A percentile compares a stretch with the other conserved stretches of the same genome.
Conservation (phyloP, 2,329 filamentous ascomycete genomes). For the Capronia coronata region DNA sequence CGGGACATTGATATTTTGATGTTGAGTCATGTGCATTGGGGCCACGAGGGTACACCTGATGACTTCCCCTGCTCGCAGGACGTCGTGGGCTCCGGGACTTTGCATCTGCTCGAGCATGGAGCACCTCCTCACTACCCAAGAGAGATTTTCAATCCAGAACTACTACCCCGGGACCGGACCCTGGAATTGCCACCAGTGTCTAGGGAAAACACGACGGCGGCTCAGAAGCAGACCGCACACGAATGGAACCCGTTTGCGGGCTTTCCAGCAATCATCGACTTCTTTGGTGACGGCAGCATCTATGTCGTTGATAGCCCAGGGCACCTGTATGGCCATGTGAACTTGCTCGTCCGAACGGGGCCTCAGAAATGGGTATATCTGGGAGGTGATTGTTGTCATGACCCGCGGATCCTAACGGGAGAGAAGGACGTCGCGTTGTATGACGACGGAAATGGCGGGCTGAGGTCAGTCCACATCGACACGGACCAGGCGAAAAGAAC, state of each 20-base stretch:
- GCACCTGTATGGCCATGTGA: constrained; percentile 33
- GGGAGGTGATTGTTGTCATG: constrained; percentile 34
- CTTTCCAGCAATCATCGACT: constrained; percentile 42
- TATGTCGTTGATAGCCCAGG: constrained; percentile 31
- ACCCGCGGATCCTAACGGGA: constrained; percentile 30
- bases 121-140: constrained; percentile 24
- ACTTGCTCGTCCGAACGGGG: constrained; percentile 29
- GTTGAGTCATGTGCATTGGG: constrained; percentile 36
- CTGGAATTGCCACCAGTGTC: constrained; percentile 37
- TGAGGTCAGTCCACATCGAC: constrained; percentile 48
- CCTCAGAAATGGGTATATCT: constrained; percentile 32
- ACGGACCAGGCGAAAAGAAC: constrained; percentile 39
- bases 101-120: constrained; percentile 39
- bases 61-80: constrained; percentile 48
- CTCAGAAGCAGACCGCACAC: constrained; percentile 27
- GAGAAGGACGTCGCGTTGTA: constrained; percentile 49
- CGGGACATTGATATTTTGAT: constrained; percentile 39
- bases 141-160: constrained; percentile 29
- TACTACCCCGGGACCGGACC: constrained; percentile 33
- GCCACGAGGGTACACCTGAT: constrained; percentile 44
- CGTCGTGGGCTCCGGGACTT: constrained; percentile 46
- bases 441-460: constrained; percentile 40
- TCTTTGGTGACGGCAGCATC: constrained; percentile 39
- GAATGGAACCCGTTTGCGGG: constrained; percentile 40
- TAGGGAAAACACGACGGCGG: constrained; percentile 21